Evolutionary conservation across 1,139 yeast genomes (phyloP).

Genomic region (Lipomyces yarrowii): DNA sequence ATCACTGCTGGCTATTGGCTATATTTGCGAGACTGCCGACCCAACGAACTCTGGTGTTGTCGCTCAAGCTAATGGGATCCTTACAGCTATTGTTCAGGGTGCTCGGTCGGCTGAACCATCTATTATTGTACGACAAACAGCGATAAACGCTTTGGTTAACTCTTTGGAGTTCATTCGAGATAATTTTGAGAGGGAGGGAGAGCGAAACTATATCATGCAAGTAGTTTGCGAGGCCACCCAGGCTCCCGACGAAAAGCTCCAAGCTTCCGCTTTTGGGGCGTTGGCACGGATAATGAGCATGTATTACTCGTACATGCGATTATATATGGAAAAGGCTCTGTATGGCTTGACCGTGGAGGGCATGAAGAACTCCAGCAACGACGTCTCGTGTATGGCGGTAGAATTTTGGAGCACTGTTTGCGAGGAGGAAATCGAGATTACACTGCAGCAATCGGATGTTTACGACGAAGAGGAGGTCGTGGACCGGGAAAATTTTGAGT

Average conservation of each 20-base stretch:
- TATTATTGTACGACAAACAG: constrained; percentile 77
- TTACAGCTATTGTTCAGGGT: constrained; percentile 96
- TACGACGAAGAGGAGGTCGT: constrained; percentile 41
- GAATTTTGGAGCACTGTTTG: constrained; percentile 98
- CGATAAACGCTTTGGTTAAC: constrained; percentile 86
- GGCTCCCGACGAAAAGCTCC: constrained; percentile 76
- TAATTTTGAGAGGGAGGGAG: constrained; percentile 91
- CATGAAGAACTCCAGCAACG: constrained; percentile 83
- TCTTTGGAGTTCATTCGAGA: constrained; percentile 86
- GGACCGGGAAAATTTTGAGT: constrained; percentile 53
- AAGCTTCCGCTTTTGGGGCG: constrained; percentile 95
- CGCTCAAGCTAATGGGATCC: constrained; percentile 85
- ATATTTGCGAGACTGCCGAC: constrained; percentile 92
- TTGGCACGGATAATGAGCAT: constrained; percentile 88
- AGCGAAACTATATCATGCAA: constrained; percentile 95
- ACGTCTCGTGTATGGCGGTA: constrained; percentile 96
- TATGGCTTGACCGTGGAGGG: constrained; percentile 89
- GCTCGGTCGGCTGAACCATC: constrained; percentile 83
- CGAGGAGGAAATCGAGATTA: constrained; percentile 89
- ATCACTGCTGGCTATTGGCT: constrained; percentile 86
- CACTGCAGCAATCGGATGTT: constrained; percentile 65
- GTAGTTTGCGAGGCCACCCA: constrained; percentile 99
- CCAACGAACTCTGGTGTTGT: constrained; percentile 79
- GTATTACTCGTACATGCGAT: constrained; percentile 85
- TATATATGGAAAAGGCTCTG: constrained; percentile 96